A percentile compares a stretch with the other conserved stretches of the same genome.
These are phyloP conservation scores for Globisporangium yorkense DNA, from an alignment of 352 stramenopile genomes.

Conservation along the genomic window DNA sequence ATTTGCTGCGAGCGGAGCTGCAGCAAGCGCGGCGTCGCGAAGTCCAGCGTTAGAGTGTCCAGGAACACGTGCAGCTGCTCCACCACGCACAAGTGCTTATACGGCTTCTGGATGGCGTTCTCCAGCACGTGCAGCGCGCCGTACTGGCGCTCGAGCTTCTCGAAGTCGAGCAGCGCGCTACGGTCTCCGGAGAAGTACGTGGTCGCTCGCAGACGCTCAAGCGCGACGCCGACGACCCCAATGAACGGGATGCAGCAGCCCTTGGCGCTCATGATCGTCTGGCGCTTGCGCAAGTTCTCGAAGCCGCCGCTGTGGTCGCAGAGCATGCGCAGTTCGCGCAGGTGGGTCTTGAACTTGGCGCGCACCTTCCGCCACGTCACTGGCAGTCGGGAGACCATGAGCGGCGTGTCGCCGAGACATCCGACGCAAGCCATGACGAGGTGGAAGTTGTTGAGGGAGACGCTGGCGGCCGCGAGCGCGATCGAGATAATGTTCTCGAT, in stretches of 20 bases:
- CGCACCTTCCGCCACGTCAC: constrained; percentile 70
- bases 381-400: constrained; percentile 65
- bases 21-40: constrained; percentile 31
- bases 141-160: constrained; percentile 65
- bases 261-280: constrained; percentile 33
- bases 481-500: constrained; percentile 73
- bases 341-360: constrained; percentile 55
- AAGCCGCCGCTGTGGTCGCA: constrained; percentile 72
- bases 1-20: constrained; percentile 57
- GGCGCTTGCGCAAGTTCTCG: constrained; percentile 56
- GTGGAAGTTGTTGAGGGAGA: constrained; percentile 65
- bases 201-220: constrained; percentile 47
- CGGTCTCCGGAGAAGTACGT: constrained; percentile 33
- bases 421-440: constrained; percentile 77
- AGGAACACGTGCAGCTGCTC: constrained; percentile 30
- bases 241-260: constrained; percentile 61
- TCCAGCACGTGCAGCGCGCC: constrained; percentile 40
- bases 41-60: constrained; percentile 29
- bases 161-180: constrained; percentile 33
- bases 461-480: constrained; percentile 30
- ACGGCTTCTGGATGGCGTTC: constrained; percentile 21
- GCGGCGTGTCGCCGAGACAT: constrained; percentile 57
- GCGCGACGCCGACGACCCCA: constrained; percentile 58
- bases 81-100: background rate
- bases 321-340: constrained; percentile 50